Evolutionary conservation across 177 flowering plant species (phyloP).

Genomic region (Telopea speciosissima): DNA sequence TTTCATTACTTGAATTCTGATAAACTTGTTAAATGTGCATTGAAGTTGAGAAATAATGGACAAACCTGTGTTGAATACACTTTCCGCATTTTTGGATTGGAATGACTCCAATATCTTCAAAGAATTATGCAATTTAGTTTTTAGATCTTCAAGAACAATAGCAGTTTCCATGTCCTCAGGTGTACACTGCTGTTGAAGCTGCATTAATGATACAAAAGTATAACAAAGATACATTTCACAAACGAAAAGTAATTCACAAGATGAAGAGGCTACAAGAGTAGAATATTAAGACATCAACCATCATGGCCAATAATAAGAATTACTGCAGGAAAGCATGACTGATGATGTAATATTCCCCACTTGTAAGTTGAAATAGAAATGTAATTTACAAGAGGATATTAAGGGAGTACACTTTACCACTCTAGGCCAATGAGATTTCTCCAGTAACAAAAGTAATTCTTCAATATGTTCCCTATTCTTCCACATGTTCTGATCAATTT

Average conservation of each 20-base stretch:
- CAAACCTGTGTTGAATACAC: constrained; percentile 77
- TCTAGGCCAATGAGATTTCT: constrained; percentile 59
- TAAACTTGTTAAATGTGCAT: background rate
- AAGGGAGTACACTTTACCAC: constrained; percentile 27
- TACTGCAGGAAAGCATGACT: background rate
- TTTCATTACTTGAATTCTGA: background rate
- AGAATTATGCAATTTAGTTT: constrained; percentile 38
- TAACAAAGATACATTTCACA: background rate
- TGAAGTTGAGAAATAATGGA: constrained; percentile 3
- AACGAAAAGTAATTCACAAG: background rate
- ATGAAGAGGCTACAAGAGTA: background rate
- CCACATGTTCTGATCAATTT: constrained; percentile 97
- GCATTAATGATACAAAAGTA: constrained; percentile 17
- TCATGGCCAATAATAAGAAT: background rate
- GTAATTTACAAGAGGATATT: background rate
- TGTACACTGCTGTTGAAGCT: constrained; percentile 62
- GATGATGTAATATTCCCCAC: background rate
- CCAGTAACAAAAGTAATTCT: constrained; percentile 67
- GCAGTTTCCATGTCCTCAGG: constrained; percentile 54
- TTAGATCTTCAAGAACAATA: constrained; percentile 36
- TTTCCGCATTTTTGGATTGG: constrained; percentile 75
- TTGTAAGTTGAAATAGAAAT: too few species aligned
- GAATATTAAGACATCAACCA: background rate
- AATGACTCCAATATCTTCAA: constrained; percentile 52
- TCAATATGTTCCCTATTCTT: constrained; percentile 92